Evolutionary conservation across 192 early-diverging fungal species (phyloP).

Genomic region (Dissophora globulifera): DNA sequence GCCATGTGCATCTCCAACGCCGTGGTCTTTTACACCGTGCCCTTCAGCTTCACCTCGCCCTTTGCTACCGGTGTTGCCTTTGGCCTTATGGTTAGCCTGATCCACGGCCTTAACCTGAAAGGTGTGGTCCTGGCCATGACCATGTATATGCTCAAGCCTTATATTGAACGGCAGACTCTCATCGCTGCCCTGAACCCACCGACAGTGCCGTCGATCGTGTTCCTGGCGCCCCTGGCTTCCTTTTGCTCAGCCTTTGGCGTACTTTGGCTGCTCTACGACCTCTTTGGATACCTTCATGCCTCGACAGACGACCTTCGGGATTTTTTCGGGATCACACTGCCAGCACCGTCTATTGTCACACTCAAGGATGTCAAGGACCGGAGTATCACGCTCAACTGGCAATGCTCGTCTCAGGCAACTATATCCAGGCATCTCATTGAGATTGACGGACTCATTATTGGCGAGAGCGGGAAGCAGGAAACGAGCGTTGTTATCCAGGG

Average conservation of each 20-base stretch:
- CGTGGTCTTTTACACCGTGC: slow-evolving; percentile 42
- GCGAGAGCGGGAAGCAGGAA: slow-evolving; percentile 52
- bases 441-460: slow-evolving; percentile 44
- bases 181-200: slow-evolving; percentile 42
- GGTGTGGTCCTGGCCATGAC: slow-evolving; percentile 52
- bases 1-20: slow-evolving; percentile 50
- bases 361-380: slow-evolving; percentile 53
- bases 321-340: slow-evolving; percentile 47
- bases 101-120: slow-evolving; percentile 48
- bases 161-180: slow-evolving; percentile 39
- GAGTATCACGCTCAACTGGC: slow-evolving; percentile 50
- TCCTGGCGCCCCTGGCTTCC: slow-evolving; percentile 41
- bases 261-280: slow-evolving; percentile 45
- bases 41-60: slow-evolving; percentile 50
- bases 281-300: slow-evolving; percentile 51
- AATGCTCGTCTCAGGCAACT: slow-evolving; percentile 49
- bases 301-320: slow-evolving; percentile 46
- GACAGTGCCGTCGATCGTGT: slow-evolving; percentile 43
- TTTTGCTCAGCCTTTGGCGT: slow-evolving; percentile 52
- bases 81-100: slow-evolving; percentile 51
- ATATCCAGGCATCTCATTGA: slow-evolving; percentile 51
- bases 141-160: slow-evolving; percentile 54
- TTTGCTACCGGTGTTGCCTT: slow-evolving; percentile 54
- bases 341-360: slow-evolving; percentile 45
- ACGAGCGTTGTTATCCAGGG: slow-evolving; percentile 53